Base-by-base conservation (phyloP, 805 yeast genomes). In the Kodamaea lidongshanica region DNA sequence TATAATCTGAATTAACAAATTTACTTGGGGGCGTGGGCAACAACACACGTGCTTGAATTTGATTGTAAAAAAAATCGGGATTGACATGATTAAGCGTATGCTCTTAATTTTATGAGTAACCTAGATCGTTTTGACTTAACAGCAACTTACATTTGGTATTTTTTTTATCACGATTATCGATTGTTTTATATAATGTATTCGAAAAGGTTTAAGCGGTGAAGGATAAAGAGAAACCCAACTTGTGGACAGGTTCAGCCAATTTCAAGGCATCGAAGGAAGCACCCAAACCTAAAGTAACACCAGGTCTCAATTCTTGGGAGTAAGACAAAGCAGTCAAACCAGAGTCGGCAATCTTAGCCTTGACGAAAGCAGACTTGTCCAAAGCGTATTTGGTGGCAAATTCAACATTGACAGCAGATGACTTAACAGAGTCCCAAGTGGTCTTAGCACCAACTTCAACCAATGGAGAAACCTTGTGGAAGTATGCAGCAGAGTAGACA, bases 401-500 rank as follows among this genome's bases (percentile, higher is more conserved):
- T 74, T 92, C 98, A 53, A 92, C 78, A 54, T 81, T 85, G 51
- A 88, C 96, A 55, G 77, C 79, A 61, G 79, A 72, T 49, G 74
- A 67, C 59, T 83, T 73, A 46, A 87, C 75, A 42, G 95, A 78
- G 70, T 87, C 95, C 78, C 89, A 85, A 46, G 92, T 79, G 53
- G 96, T 95, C 74, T 84, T 88, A 55, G 96, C 95, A 71, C 96
- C 98, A 52, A 87, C 95, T 76, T 92, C 96, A 50, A 89, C 85
- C 50, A 70, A 65, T 45, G 94, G 84, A 50, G 87, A 76, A 42
- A 92, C 94, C 66, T 76, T 82, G 80, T 92, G 96, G 86, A 78
- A 92, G 79, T 88, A 87, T 49, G 95, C 89, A 50, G 96, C 96
- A 40, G 94, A 72, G 74, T 82, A 84, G 50, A 87, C 79, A 39